Conservation (phyloP, 495 filamentous ascomycete genomes). For the Lasiosphaeriaceae sp. region DNA sequence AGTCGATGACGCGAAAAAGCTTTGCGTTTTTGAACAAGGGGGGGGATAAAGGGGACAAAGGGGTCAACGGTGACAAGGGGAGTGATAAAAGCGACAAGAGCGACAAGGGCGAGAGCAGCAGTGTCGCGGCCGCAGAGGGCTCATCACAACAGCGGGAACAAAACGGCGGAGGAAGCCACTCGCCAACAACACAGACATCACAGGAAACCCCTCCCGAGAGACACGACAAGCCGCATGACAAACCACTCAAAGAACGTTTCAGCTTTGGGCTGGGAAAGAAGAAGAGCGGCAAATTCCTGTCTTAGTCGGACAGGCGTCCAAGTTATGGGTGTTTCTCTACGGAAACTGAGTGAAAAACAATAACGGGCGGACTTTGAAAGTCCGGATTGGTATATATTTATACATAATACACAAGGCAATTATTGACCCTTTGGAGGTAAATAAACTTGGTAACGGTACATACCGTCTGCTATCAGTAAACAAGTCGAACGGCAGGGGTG, state of each 20-base stretch:
- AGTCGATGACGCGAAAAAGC: slow-evolving; percentile 47
- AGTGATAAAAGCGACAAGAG: slow-evolving; percentile 17
- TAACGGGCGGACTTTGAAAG: too few relatives aligned
- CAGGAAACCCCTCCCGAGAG: slow-evolving; percentile 6
- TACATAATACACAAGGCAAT: too few relatives aligned
- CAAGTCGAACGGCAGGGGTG: too few relatives aligned
- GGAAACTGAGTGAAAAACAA: background rate
- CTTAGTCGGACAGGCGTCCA: slow-evolving; percentile 15
- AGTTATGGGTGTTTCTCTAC: background rate
- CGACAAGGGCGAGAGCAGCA: slow-evolving; percentile 11
- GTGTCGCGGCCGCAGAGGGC: background rate
- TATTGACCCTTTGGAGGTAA: background rate
- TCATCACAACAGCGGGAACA: background rate
- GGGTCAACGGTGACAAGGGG: slow-evolving; percentile 15
- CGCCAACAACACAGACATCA: slow-evolving; percentile 8
- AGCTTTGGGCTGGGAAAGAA: slow-evolving; percentile 57
- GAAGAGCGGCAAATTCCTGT: slow-evolving; percentile 49
- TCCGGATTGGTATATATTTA: too few relatives aligned
- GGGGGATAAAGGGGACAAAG: slow-evolving; percentile 28
- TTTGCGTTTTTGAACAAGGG: slow-evolving; percentile 43
- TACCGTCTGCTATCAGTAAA: too few relatives aligned
- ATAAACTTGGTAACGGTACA: background rate
- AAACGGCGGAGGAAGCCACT: slow-evolving; percentile 6
- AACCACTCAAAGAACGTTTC: slow-evolving; percentile 47
- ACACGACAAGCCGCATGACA: slow-evolving; percentile 24